Evolutionary conservation across 1,139 yeast species (phyloP).

Genomic region (Yarrowia galli): DNA sequence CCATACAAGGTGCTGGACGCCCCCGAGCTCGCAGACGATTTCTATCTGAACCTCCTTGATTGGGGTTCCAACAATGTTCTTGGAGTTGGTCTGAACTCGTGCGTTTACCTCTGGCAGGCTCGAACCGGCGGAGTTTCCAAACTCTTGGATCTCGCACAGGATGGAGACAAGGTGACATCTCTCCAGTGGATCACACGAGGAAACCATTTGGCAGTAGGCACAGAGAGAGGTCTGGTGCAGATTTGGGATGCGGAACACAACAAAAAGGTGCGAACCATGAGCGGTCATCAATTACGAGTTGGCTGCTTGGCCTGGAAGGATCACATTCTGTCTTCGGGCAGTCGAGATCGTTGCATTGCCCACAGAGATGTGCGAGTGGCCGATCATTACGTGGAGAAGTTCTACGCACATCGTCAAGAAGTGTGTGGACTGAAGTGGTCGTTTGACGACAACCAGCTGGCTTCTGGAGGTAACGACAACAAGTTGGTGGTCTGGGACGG

Average conservation of each 20-base stretch:
- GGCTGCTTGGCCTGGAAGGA: slow-evolving; percentile 95
- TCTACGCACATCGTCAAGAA: slow-evolving; percentile 86
- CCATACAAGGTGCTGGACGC: slow-evolving; percentile 96
- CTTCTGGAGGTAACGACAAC: slow-evolving; percentile 95
- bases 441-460: slow-evolving; percentile 76
- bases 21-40: slow-evolving; percentile 93
- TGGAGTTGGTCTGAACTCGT: slow-evolving; percentile 89
- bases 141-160: slow-evolving; percentile 68
- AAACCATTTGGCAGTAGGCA: slow-evolving; percentile 92
- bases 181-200: slow-evolving; percentile 81
- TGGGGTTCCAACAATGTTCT: slow-evolving; percentile 93
- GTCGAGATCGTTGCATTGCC: slow-evolving; percentile 81
- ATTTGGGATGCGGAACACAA: slow-evolving; percentile 94
- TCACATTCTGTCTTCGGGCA: slow-evolving; percentile 85
- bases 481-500: slow-evolving; percentile 84
- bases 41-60: slow-evolving; percentile 87
- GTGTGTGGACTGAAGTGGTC: slow-evolving; percentile 98
- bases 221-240: slow-evolving; percentile 84
- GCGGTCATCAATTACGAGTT: slow-evolving; percentile 87
- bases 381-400: slow-evolving; percentile 75
- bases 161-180: slow-evolving; percentile 75
- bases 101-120: slow-evolving; percentile 93
- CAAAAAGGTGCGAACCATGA: slow-evolving; percentile 86
- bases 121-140: slow-evolving; percentile 82
- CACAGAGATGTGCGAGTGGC: slow-evolving; percentile 93